Evolutionary conservation across 2,329 filamentous ascomycete species (phyloP).

Genomic region (Dactylellina leptospora): DNA sequence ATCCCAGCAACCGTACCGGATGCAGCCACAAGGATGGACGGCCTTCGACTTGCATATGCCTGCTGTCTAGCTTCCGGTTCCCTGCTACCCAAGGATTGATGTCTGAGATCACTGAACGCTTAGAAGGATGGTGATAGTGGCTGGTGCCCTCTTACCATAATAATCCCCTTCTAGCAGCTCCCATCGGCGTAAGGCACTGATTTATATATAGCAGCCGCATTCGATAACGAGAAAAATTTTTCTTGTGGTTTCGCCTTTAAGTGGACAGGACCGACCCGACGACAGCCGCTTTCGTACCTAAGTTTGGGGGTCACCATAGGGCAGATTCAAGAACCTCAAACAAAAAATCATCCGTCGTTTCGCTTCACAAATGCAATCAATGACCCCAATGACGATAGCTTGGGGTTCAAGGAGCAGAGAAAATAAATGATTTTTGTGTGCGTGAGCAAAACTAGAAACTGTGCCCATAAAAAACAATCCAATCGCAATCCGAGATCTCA

Average conservation of each 20-base stretch:
- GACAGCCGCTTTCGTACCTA: slow-evolving; percentile 46
- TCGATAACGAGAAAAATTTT: slow-evolving; percentile 40
- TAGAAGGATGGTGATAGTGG: slow-evolving; percentile 42
- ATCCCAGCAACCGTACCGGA: slow-evolving; percentile 50
- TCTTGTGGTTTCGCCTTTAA: slow-evolving; percentile 16
- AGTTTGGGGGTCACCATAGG: slow-evolving; percentile 18
- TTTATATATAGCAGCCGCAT: slow-evolving; percentile 53
- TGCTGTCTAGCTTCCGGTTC: slow-evolving; percentile 48
- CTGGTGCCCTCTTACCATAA: slow-evolving; percentile 25
- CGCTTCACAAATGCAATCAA: neutral
- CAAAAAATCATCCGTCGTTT: neutral
- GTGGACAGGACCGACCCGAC: slow-evolving; percentile 36
- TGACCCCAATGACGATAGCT: slow-evolving; percentile 20
- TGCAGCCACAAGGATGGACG: slow-evolving; percentile 52
- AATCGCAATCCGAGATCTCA: slow-evolving; percentile 50
- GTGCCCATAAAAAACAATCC: slow-evolving; percentile 33
- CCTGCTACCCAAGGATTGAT: slow-evolving; percentile 41
- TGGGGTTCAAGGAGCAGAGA: slow-evolving; percentile 7
- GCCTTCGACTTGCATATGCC: slow-evolving; percentile 46
- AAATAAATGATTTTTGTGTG: slow-evolving; percentile 10
- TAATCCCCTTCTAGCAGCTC: slow-evolving; percentile 47
- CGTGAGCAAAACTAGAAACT: slow-evolving; percentile 18
- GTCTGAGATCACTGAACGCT: slow-evolving; percentile 47
- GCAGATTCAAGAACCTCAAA: neutral
- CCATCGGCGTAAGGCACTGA: slow-evolving; percentile 27